phyloP scores from a whole-genome alignment of 192 early-diverging fungal species.

The Linnemannia zychae region DNA sequence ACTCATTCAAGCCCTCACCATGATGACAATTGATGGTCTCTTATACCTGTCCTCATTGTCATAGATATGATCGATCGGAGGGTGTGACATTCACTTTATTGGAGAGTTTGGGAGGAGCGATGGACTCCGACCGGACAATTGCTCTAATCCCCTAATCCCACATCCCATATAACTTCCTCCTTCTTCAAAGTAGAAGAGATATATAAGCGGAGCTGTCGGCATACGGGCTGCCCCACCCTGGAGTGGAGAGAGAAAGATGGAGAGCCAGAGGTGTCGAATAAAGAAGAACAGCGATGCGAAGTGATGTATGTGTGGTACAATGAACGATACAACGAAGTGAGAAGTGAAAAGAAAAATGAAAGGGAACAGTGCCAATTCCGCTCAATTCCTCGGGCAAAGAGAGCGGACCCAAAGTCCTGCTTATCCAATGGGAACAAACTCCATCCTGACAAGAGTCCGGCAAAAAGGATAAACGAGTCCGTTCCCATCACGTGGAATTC shows the following conservation, averaged over 20 bases:
- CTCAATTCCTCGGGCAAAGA: background rate
- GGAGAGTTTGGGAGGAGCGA: background rate
- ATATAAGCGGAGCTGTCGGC: background rate
- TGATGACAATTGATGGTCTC: too few species aligned
- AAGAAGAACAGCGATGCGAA: background rate
- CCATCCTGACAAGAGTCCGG: constrained; percentile 9
- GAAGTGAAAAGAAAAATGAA: background rate
- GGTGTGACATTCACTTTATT: background rate
- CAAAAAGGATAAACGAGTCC: constrained; percentile 12
- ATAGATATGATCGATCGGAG: constrained; percentile 2
- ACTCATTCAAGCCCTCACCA: too few species aligned
- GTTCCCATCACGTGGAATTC: constrained; percentile 18
- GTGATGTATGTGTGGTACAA: too few species aligned
- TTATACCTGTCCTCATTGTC: too few species aligned
- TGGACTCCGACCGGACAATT: background rate
- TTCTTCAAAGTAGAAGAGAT: background rate
- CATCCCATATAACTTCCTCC: background rate
- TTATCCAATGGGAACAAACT: constrained; percentile 15
- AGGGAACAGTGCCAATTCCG: background rate
- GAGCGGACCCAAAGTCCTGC: background rate
- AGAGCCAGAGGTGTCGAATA: background rate
- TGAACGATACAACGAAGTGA: background rate
- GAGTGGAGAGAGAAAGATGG: background rate
- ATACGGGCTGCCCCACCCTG: background rate
- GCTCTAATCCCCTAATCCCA: background rate